Evolutionary conservation across 306 rosid species (phyloP).

Genomic region (Luffa aegyptiaca): DNA sequence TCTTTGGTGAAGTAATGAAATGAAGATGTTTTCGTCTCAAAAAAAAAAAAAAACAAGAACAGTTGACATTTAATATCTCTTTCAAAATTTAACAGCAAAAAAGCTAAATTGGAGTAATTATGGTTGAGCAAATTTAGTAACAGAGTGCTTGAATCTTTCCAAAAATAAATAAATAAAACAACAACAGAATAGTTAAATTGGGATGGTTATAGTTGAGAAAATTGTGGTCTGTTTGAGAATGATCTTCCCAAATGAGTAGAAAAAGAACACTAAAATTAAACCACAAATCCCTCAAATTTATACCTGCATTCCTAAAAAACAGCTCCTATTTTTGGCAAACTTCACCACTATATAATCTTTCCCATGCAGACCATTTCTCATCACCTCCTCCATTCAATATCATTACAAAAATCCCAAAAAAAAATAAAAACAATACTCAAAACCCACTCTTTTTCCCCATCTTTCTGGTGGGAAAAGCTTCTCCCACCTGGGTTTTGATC

Average conservation of each 20-base stretch:
- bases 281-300: background rate
- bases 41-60: no score
- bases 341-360: background rate
- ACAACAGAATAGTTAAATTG: no score
- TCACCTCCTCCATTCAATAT: background rate
- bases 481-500: background rate
- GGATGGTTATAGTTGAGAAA: background rate
- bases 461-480: background rate
- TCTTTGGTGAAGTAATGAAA: no score
- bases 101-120: no score
- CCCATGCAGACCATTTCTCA: background rate
- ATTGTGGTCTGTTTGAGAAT: background rate
- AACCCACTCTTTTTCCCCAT: background rate
- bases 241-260: background rate
- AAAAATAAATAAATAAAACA: no score
- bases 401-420: background rate
- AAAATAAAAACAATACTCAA: background rate
- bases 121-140: no score
- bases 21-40: no score
- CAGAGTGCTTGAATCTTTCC: no score
- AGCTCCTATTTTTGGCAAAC: background rate
- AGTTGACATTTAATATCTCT: no score
- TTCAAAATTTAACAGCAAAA: no score
- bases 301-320: background rate
- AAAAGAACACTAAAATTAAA: background rate